Evolutionary conservation across 441 rosid genomes (phyloP).

Genomic region (Lepidium campestre): DNA sequence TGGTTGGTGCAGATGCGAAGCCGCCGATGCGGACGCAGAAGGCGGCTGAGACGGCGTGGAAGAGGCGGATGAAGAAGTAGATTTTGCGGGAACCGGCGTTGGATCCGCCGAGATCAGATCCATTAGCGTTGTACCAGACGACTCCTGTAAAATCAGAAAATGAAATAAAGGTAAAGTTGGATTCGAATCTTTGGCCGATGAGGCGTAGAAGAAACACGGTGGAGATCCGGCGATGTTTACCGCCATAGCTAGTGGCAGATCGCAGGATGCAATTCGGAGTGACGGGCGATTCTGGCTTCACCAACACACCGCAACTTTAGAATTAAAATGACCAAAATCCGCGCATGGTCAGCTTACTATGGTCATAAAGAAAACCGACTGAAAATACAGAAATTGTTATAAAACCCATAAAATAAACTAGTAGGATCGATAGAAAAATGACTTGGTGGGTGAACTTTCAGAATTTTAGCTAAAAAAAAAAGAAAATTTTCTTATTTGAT

Average conservation of each 20-base stretch:
- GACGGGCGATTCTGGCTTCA: slow-evolving; percentile 5
- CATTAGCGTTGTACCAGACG: slow-evolving; percentile 91
- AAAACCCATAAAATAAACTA: too few species aligned
- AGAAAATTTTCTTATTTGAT: too few species aligned
- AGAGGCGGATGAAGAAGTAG: slow-evolving; percentile 40
- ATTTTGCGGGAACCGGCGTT: slow-evolving; percentile 39
- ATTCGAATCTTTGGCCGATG: neutral
- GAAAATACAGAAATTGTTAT: too few species aligned
- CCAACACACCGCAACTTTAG: neutral
- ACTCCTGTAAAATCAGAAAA: slow-evolving; percentile 42
- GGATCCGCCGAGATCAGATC: slow-evolving; percentile 97
- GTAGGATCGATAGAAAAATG: too few species aligned
- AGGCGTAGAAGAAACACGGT: neutral
- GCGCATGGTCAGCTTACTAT: neutral
- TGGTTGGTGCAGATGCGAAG: slow-evolving; percentile 25
- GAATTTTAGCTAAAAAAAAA: too few species aligned
- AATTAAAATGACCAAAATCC: neutral
- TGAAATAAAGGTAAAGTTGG: neutral
- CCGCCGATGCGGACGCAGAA: slow-evolving; percentile 32
- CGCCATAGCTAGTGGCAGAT: slow-evolving; percentile 32
- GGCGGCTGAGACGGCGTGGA: slow-evolving; percentile 30
- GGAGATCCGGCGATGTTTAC: slow-evolving; percentile 24
- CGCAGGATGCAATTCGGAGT: slow-evolving; percentile 9
- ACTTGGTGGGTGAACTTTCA: too few species aligned
- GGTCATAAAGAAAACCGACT: too few species aligned